Evolutionary conservation across 2,329 filamentous ascomycete genomes (phyloP).

Genomic region (Grosmannia serpens): DNA sequence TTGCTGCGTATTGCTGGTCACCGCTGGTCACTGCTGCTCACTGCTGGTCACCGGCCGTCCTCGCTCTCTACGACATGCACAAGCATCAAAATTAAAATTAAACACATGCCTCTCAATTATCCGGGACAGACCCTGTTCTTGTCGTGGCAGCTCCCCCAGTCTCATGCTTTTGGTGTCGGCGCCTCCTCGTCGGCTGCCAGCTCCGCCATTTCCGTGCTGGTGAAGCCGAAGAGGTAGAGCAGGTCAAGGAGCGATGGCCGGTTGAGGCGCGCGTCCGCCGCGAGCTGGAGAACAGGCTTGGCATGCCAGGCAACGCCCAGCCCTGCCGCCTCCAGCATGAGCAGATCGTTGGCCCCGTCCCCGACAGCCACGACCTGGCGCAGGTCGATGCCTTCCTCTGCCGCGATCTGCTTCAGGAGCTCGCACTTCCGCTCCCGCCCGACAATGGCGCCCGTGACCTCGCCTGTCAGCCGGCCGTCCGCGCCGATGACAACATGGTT

Average conservation of each 20-base stretch:
- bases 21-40: too few relatives aligned
- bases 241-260: constrained; percentile 59
- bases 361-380: constrained; percentile 64
- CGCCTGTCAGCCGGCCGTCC: constrained; percentile 53
- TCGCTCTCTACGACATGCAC: not conserved
- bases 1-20: not conserved
- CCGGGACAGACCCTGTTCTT: too few relatives aligned
- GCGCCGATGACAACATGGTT: constrained; percentile 66
- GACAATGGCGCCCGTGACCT: constrained; percentile 61
- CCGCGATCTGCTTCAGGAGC: constrained; percentile 59
- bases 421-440: constrained; percentile 65
- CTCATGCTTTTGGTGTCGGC: not conserved
- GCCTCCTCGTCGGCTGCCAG: constrained; percentile 3
- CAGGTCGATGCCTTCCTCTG: constrained; percentile 51
- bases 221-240: constrained; percentile 63
- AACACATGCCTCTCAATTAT: not conserved
- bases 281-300: constrained; percentile 70
- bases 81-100: not conserved
- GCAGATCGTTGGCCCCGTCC: constrained; percentile 72
- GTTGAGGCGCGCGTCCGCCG: constrained; percentile 63
- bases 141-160: too few relatives aligned
- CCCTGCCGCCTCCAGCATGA: constrained; percentile 67
- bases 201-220: constrained; percentile 44
- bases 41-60: too few relatives aligned
- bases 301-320: constrained; percentile 76